These are phyloP conservation scores for Russula sp. DNA, from an alignment of 768 basidiomycete species.

Conservation along the genomic window DNA sequence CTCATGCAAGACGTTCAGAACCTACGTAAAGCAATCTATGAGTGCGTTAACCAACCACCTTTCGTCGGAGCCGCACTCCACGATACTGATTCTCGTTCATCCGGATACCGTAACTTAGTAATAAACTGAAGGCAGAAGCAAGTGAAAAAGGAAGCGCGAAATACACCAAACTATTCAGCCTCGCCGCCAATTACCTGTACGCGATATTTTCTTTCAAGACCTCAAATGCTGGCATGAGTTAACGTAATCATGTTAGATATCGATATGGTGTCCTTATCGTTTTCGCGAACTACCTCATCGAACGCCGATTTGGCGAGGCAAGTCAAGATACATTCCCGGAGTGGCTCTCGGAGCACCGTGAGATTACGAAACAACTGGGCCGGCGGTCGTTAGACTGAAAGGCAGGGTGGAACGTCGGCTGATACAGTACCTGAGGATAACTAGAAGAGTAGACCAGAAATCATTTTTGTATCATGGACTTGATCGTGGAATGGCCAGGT, in stretches of 20 bases:
- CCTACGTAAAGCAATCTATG: conserved; percentile 89
- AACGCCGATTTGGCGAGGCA: conserved; percentile 47
- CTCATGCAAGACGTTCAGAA: conserved; percentile 97
- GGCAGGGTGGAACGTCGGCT: neutral
- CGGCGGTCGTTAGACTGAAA: conserved; percentile 66
- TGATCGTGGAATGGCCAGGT: neutral
- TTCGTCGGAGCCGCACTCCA: neutral
- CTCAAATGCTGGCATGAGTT: conserved; percentile 2
- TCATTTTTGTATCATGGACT: neutral
- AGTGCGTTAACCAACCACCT: conserved; percentile 50
- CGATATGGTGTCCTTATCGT: conserved; percentile 91
- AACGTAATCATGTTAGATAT: conserved; percentile 50
- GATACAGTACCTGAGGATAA: neutral
- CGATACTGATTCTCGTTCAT: neutral
- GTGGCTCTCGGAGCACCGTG: conserved; percentile 81
- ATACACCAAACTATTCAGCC: conserved; percentile 64
- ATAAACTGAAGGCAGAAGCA: conserved; percentile 87
- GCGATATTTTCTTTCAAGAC: conserved; percentile 30
- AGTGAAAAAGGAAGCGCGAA: conserved; percentile 76
- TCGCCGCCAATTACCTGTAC: conserved; percentile 88
- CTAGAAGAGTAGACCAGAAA: neutral
- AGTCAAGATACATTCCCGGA: conserved; percentile 60
- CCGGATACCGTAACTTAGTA: conserved; percentile 46
- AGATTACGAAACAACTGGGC: conserved; percentile 72
- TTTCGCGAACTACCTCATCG: conserved; percentile 92